A percentile compares a stretch with the other conserved stretches of the same genome.
Conservation (phyloP, 2,329 filamentous ascomycete species). For the Xylaria hypoxylon region DNA sequence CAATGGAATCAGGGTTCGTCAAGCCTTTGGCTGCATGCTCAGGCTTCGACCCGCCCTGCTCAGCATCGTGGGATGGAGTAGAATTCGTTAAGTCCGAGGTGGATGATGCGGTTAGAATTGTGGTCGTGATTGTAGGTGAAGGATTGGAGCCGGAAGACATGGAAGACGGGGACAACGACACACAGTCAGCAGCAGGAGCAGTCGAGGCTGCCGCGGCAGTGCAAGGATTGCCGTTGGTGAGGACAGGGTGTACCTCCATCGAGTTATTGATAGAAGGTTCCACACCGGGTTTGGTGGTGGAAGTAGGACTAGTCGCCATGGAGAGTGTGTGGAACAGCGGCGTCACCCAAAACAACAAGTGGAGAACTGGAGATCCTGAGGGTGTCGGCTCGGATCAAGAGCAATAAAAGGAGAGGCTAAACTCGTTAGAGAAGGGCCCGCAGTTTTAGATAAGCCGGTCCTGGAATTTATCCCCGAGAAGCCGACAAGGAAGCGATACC, state of each 20-base stretch:
- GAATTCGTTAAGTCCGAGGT: conserved; percentile 41
- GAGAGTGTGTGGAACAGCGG: conserved; percentile 13
- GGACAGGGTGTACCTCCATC: conserved; percentile 44
- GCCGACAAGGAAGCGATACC: conserved; percentile 1
- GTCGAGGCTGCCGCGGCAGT: conserved; percentile 38
- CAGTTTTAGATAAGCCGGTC: not conserved
- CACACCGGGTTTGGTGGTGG: conserved; percentile 43
- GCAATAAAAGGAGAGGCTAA: conserved; percentile 12
- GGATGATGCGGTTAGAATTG: conserved; percentile 17
- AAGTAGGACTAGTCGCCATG: conserved; percentile 34
- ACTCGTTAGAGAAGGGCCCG: not conserved
- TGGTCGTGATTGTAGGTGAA: conserved; percentile 12
- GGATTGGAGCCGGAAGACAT: conserved; percentile 30
- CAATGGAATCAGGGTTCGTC: conserved; percentile 44
- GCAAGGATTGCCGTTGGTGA: conserved; percentile 42
- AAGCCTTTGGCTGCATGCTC: conserved; percentile 45
- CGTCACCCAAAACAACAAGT: conserved; percentile 21
- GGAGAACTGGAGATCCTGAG: conserved; percentile 10
- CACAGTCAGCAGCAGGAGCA: conserved; percentile 40
- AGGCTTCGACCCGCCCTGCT: conserved; percentile 38
- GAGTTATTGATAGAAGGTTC: conserved; percentile 37
- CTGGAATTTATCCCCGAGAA: conserved; percentile 1
- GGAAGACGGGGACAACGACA: conserved; percentile 31
- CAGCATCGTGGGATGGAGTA: conserved; percentile 44
- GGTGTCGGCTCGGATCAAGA: not conserved